Evolutionary conservation across 202 grass and related monocot genomes (phyloP).

Genomic region (Brachypodium distachyon): DNA sequence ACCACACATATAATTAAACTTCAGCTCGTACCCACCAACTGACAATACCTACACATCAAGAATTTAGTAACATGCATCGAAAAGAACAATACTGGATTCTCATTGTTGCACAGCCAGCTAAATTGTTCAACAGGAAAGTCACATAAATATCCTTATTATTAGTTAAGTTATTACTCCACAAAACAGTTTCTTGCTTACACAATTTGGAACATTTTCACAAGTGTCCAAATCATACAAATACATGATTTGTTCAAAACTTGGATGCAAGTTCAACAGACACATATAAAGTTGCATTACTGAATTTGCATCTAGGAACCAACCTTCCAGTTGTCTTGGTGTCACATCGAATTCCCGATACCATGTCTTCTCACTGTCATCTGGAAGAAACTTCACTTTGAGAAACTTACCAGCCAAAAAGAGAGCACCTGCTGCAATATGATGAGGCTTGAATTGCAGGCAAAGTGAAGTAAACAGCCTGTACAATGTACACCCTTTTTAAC

Average conservation of each 20-base stretch:
- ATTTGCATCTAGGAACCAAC: slow-evolving; percentile 39
- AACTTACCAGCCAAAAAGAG: slow-evolving; percentile 93
- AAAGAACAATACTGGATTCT: neutral
- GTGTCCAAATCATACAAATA: neutral
- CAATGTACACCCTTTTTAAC: slow-evolving; percentile 40
- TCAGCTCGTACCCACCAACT: neutral
- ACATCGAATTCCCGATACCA: slow-evolving; percentile 95
- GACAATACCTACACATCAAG: neutral
- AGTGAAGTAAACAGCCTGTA: slow-evolving; percentile 93
- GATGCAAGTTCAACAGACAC: neutral
- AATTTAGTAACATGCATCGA: no score
- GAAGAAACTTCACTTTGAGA: slow-evolving; percentile 86
- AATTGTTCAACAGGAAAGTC: neutral
- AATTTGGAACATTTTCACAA: neutral
- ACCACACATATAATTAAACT: neutral
- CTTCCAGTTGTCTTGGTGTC: slow-evolving; percentile 86
- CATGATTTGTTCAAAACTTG: neutral
- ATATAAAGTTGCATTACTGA: neutral
- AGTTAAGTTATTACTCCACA: neutral
- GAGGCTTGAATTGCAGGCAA: slow-evolving; percentile 91
- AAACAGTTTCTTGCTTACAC: neutral
- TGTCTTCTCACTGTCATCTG: slow-evolving; percentile 70
- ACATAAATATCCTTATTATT: neutral
- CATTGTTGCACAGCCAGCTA: neutral
- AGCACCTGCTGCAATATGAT: slow-evolving; percentile 94